Evolutionary conservation across 768 basidiomycete genomes (phyloP), one percentile per base, ranked within the genome.

Genomic region (Auricularia heimuer): DNA sequence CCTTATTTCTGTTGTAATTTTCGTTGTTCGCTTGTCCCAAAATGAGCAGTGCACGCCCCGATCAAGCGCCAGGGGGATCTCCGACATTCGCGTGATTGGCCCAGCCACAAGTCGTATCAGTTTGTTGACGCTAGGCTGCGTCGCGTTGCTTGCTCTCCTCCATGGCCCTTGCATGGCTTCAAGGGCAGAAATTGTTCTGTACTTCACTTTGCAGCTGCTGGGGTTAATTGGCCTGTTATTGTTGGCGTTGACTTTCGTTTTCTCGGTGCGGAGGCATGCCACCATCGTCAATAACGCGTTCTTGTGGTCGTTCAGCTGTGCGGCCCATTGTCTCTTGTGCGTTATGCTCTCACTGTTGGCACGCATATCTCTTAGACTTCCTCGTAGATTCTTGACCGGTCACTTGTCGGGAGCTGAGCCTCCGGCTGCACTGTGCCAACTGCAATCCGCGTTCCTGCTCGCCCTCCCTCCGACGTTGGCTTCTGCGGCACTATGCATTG

Each of bases 361-460:
- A 34, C 1, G 54, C 8, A 34, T 10, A 18, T 10, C 3, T 12
- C 61, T 62, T n/a, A 6, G n/a, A n/a, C 16, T 63, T 36, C 37
- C 12, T 33, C 44, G 35, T 21, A 64, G 63, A 45, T 42, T 64
- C 42, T 64, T 64, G 45, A 64, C 63, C 21, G 39, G 39, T 39
- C 42, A 24, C 35, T 21, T 64, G 33, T 54, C 47, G 33, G 63
- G 63, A 24, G 34, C 42, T 33, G 42, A 45, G 29, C 63, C 63
- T 29, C 63, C 63, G 42, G 47, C 42, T 24, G 63, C 47, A 16
- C 63, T 64, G 14, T 64, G 63, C 35, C 63, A 64, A 24, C 45
- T 54, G 4, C 63, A 64, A 54, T 36, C 34, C 21, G 63, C 63
- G 12, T 39, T 64, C 18, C 51, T 64, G 42, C 63, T 64, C 0